phyloP scores from a whole-genome alignment of 345 rosid genomes.

The Salix brachista region DNA sequence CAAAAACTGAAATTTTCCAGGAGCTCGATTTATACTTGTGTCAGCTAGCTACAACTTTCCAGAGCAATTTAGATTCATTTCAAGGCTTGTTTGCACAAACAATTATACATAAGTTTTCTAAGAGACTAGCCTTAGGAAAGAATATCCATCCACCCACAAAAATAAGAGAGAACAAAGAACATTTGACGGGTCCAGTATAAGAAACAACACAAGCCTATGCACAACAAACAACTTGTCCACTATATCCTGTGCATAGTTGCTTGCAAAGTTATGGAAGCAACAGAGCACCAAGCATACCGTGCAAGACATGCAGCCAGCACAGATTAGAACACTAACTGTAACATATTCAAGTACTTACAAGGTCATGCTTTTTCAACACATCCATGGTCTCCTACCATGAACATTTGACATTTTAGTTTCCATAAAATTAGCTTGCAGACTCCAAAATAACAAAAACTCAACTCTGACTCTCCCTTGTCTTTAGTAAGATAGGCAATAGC shows the following conservation, averaged over 20 bases:
- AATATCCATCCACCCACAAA: neutral
- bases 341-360: neutral
- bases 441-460: neutral
- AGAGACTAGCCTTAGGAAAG: neutral
- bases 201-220: neutral
- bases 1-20: neutral
- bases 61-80: neutral
- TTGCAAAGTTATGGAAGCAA: neutral
- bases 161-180: neutral
- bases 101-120: neutral
- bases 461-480: neutral
- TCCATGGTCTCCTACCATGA: neutral
- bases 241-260: neutral
- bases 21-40: neutral
- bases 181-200: neutral
- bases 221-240: neutral
- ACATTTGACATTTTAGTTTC: conserved; percentile 1
- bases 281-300: neutral
- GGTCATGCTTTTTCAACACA: conserved; percentile 1
- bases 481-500: neutral
- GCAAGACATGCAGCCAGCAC: neutral
- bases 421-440: conserved; percentile 7
- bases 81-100: neutral
- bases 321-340: neutral
- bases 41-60: neutral